Evolutionary conservation across 345 rosid species (phyloP), one percentile per base, ranked within the genome.

Genomic region (Gossypium thurberi): DNA sequence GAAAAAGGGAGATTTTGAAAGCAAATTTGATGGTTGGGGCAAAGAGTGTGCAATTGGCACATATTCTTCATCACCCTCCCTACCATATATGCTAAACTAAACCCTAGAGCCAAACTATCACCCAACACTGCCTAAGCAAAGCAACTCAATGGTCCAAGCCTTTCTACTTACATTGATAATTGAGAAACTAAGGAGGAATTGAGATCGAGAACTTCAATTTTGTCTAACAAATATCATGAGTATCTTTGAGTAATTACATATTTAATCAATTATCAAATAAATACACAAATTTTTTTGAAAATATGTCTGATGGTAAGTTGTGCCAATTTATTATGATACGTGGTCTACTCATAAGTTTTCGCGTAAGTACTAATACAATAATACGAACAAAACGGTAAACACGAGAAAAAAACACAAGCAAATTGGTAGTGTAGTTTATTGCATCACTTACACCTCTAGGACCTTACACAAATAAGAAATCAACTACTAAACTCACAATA

Each of bases 11-110:
- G 78, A 80, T 58, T 73, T 74, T 4, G 72, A 80, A 82, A 79
- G 86, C 82, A 82, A 72, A 48, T 50, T 75, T 48, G 75, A 60
- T 76, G 85, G 82, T 33, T 62, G 40, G 81, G 79, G 81, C n/a
- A 28, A 52, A 42, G 62, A 26, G 75, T 6, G 55, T 62, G 47
- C 2, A 33, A 37, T 74, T 26, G 64, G 81, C 46, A 80, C 82
- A 76, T 73, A 78, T 84, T 81, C 86, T 51, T 71, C 72, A 62
- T 65, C 56, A 63, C 26, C 63, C 66, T 63, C 4, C 13, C 50
- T 44, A 23, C 8, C 15, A 42, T 2, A 10, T 10, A 48, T 15
- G 26, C 25, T 25, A 48, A 44, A 59, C 9, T 55, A 25, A 33
- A 59, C n/a, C 53, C 47, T 72, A 25, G 47, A 44, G 8, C 55